Conservation (phyloP, 2,329 filamentous ascomycete genomes). For the Penicillium sp. region DNA sequence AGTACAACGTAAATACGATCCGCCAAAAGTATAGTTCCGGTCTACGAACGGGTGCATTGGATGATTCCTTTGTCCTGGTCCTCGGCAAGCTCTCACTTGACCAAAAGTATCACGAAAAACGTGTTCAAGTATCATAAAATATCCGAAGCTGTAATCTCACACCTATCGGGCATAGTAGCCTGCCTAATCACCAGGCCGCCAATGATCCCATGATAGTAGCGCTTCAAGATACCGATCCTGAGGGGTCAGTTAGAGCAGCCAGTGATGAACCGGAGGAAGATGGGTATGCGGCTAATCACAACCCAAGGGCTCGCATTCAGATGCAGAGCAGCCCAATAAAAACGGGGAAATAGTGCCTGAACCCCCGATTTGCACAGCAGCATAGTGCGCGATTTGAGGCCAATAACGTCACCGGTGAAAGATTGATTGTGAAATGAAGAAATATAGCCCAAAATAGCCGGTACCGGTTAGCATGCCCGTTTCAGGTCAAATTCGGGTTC, state of each 20-base stretch:
- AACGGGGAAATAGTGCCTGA: too few relatives aligned
- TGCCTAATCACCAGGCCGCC: background rate
- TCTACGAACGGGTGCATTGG: background rate
- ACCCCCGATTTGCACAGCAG: background rate
- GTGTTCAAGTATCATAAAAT: background rate
- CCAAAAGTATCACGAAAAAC: background rate
- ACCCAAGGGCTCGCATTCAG: background rate
- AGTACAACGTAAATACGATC: background rate
- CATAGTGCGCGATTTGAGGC: background rate
- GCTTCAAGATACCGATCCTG: background rate
- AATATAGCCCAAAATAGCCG: background rate
- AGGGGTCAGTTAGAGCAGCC: background rate
- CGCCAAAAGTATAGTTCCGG: background rate
- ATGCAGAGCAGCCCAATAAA: background rate
- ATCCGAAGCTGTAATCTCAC: background rate
- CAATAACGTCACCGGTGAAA: background rate
- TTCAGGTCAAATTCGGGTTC: background rate
- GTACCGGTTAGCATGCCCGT: background rate
- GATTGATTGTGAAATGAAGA: background rate
- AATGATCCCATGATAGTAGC: background rate
- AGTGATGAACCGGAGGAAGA: background rate
- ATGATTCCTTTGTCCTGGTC: background rate
- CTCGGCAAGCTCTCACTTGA: background rate
- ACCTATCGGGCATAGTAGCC: background rate
- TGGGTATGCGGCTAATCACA: background rate